These are phyloP conservation scores for Amanita jacksonii DNA, from an alignment of 768 basidiomycete species.

Conservation along the genomic window DNA sequence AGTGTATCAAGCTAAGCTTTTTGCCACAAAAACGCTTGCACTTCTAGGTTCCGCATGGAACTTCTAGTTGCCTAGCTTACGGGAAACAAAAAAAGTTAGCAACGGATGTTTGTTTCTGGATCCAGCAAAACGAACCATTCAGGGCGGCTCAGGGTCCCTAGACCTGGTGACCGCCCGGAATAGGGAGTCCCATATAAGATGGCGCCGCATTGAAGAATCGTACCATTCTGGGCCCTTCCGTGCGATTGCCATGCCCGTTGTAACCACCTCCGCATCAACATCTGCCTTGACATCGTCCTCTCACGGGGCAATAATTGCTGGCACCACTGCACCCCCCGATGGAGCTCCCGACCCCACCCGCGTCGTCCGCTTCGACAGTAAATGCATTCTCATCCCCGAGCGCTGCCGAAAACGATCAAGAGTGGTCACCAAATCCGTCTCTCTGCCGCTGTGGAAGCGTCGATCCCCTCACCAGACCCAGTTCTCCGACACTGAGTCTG, in stretches of 20 bases:
- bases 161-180: neutral
- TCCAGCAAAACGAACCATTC: too few species aligned
- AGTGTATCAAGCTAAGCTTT: too few species aligned
- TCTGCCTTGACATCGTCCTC: too few species aligned
- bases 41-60: too few species aligned
- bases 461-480: slow-evolving; percentile 9
- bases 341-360: slow-evolving; percentile 12
- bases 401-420: slow-evolving; percentile 34
- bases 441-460: slow-evolving; percentile 54
- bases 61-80: too few species aligned
- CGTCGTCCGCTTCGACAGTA: slow-evolving; percentile 60
- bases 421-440: slow-evolving; percentile 55
- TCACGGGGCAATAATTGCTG: too few species aligned
- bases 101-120: too few species aligned
- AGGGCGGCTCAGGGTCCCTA: slow-evolving; percentile 4
- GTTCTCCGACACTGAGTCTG: slow-evolving; percentile 16
- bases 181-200: slow-evolving; percentile 4
- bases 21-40: too few species aligned
- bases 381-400: slow-evolving; percentile 72
- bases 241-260: slow-evolving; percentile 3
- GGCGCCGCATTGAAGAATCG: slow-evolving; percentile 3
- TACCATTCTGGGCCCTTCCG: too few species aligned
- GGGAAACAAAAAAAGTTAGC: too few species aligned
- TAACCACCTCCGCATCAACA: slow-evolving; percentile 4
- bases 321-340: neutral